A percentile compares a stretch with the other conserved stretches of the same genome.
Evolutionary conservation across 306 rosid species (phyloP).

Genomic region (Vigna unguiculata): DNA sequence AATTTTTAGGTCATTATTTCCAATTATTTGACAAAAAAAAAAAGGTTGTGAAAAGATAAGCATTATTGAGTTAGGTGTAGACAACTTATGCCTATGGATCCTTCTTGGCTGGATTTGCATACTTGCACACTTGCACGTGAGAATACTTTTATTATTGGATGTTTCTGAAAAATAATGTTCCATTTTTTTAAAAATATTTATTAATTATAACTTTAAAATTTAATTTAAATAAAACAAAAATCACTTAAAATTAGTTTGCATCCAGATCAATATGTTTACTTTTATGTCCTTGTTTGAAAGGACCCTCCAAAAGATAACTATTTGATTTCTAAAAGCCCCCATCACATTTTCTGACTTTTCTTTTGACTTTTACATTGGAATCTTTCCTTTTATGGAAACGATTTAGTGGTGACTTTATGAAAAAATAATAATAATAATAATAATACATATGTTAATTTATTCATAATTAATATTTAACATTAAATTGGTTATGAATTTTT

Average conservation of each 20-base stretch:
- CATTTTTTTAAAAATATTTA: not conserved
- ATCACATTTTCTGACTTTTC: conserved; percentile 43
- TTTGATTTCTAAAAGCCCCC: not conserved
- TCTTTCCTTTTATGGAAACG: conserved; percentile 62
- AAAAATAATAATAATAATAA: too few relatives aligned
- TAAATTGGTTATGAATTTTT: not conserved
- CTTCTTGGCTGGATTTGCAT: conserved; percentile 40
- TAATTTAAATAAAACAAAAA: not conserved
- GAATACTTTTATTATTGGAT: not conserved
- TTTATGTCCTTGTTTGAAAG: not conserved
- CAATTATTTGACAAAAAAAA: conserved; percentile 31
- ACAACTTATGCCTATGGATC: conserved; percentile 15
- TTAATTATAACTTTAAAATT: not conserved
- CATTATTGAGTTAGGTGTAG: conserved; percentile 35
- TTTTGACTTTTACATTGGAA: conserved; percentile 41
- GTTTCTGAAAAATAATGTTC: not conserved
- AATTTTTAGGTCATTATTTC: not conserved
- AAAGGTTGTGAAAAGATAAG: conserved; percentile 16
- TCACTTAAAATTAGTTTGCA: not conserved
- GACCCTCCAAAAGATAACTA: not conserved
- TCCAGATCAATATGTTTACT: not conserved
- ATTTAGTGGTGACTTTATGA: conserved; percentile 11
- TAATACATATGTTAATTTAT: not conserved
- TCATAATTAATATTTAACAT: not conserved
- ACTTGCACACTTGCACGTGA: conserved; percentile 47